Evolutionary conservation across 2,329 filamentous ascomycete genomes (phyloP).

Genomic region (Neonectria coccinea): DNA sequence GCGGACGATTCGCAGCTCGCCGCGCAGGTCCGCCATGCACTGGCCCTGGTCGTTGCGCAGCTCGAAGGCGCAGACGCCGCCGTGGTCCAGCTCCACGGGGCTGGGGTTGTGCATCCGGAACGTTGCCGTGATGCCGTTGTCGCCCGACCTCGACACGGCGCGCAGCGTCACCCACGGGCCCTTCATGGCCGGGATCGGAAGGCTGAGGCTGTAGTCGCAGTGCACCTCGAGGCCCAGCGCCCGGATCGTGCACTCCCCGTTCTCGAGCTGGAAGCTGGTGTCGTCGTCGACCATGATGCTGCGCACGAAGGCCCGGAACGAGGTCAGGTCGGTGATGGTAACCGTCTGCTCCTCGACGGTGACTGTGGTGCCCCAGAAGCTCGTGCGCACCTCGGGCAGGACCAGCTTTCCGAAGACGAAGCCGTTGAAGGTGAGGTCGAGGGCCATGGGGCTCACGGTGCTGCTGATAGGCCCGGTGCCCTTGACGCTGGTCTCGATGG

Average conservation of each 20-base stretch:
- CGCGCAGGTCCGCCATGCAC: conserved; percentile 45
- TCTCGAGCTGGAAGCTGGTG: conserved; percentile 46
- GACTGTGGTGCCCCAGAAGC: conserved; percentile 45
- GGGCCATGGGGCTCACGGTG: conserved; percentile 46
- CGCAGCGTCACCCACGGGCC: conserved; percentile 41
- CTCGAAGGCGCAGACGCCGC: conserved; percentile 47
- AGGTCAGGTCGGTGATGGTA: conserved; percentile 45
- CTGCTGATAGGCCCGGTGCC: conserved; percentile 48
- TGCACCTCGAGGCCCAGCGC: conserved; percentile 41
- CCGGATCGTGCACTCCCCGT: conserved; percentile 43
- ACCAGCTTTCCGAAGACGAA: conserved; percentile 46
- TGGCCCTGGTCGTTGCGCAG: conserved; percentile 45
- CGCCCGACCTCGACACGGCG: conserved; percentile 34
- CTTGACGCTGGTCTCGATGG: conserved; percentile 47
- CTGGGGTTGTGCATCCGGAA: conserved; percentile 48
- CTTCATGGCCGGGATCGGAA: conserved; percentile 46
- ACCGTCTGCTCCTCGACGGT: conserved; percentile 45
- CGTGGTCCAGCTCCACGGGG: conserved; percentile 49
- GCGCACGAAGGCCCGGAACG: conserved; percentile 48
- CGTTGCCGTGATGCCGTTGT: conserved; percentile 31
- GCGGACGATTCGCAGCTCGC: conserved; percentile 45
- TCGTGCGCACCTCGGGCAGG: conserved; percentile 47
- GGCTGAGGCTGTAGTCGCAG: conserved; percentile 45
- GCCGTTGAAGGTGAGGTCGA: conserved; percentile 48
- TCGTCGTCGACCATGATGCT: conserved; percentile 47